phyloP scores from a whole-genome alignment of 352 stramenopile species.

The Phytophthora rubi region DNA sequence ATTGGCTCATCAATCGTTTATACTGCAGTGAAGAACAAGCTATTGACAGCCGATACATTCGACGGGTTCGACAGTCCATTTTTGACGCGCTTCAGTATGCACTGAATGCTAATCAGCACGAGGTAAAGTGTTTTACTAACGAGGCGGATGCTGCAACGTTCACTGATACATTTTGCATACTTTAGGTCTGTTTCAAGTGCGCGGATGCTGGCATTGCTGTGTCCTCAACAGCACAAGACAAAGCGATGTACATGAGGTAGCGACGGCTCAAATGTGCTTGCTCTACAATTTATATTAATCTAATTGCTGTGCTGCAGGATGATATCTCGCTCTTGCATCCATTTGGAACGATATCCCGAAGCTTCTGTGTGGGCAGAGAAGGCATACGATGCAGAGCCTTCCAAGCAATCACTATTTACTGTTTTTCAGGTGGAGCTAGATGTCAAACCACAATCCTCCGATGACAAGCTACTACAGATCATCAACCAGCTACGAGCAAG shows the following conservation, averaged over 20 bases:
- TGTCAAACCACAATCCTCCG: conserved; percentile 12
- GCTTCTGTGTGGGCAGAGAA: conserved; percentile 54
- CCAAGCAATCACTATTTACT: conserved; percentile 68
- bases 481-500: conserved; percentile 47
- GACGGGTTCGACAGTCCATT: conserved; percentile 45
- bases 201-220: conserved; percentile 37
- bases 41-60: conserved; percentile 13
- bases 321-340: conserved; percentile 46
- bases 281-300: conserved; percentile 2
- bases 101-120: conserved; percentile 43
- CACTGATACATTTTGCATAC: neutral
- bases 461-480: conserved; percentile 26
- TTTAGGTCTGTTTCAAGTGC: conserved; percentile 63
- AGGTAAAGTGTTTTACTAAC: conserved; percentile 32
- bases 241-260: conserved; percentile 69
- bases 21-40: conserved; percentile 17
- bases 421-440: conserved; percentile 56
- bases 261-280: neutral
- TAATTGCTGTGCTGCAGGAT: conserved; percentile 22
- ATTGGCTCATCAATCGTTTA: conserved; percentile 8
- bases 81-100: conserved; percentile 56
- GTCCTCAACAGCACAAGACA: conserved; percentile 33
- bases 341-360: conserved; percentile 38
- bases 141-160: neutral
- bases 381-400: conserved; percentile 52